Evolutionary conservation across 176 grass and related monocot species (phyloP).

Genomic region (Cocos nucifera): DNA sequence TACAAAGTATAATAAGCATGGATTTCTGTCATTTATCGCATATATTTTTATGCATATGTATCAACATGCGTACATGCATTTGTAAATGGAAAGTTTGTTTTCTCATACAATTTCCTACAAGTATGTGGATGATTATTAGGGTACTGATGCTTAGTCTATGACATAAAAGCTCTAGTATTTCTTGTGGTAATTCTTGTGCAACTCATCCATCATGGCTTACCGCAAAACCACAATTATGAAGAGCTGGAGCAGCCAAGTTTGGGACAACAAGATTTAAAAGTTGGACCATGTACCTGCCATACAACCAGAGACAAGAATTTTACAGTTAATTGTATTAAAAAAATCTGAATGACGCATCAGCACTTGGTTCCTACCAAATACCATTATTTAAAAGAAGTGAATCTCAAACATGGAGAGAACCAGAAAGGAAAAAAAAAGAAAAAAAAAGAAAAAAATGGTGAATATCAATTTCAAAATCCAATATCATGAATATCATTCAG

Average conservation of each 20-base stretch:
- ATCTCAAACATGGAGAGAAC: neutral
- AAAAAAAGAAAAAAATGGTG: neutral
- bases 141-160: too few species aligned
- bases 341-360: neutral
- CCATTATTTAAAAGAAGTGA: neutral
- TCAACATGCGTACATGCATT: too few species aligned
- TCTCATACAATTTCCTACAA: too few species aligned
- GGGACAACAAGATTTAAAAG: slow-evolving; percentile 71
- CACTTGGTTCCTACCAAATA: neutral
- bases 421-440: neutral
- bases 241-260: slow-evolving; percentile 68
- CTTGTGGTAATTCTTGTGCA: too few species aligned
- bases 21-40: too few species aligned
- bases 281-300: slow-evolving; percentile 72
- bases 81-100: too few species aligned
- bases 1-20: too few species aligned
- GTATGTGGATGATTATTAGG: too few species aligned
- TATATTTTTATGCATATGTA: too few species aligned
- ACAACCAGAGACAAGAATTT: slow-evolving; percentile 14
- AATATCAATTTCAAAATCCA: too few species aligned
- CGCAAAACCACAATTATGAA: slow-evolving; percentile 94
- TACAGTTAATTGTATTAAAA: slow-evolving; percentile 3
- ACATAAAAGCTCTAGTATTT: too few species aligned
- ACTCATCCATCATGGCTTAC: slow-evolving; percentile 32
- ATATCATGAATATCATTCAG: too few species aligned